A percentile compares a stretch with the other conserved stretches of the same genome.
phyloP scores from a whole-genome alignment of 78 protist species.

The Protostelium mycophagum region DNA sequence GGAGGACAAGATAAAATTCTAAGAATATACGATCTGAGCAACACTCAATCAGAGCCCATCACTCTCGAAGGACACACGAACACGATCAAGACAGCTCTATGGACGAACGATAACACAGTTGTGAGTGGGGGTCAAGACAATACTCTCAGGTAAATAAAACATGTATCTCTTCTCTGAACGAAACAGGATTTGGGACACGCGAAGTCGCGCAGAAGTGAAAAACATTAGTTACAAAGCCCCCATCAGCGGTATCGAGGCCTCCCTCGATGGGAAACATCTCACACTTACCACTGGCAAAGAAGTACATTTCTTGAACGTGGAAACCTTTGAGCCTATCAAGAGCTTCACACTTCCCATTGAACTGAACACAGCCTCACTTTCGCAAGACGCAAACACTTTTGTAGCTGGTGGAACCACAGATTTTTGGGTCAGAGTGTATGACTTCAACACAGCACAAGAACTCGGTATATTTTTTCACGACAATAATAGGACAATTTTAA shows the following conservation, averaged over 20 bases:
- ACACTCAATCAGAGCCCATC: slow-evolving; percentile 25
- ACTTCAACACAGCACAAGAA: slow-evolving; percentile 57
- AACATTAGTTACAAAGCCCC: slow-evolving; percentile 22
- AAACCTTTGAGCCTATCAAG: slow-evolving; percentile 15
- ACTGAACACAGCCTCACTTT: slow-evolving; percentile 62
- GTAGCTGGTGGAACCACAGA: slow-evolving; percentile 77
- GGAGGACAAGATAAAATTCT: slow-evolving; percentile 62
- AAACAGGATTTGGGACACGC: slow-evolving; percentile 59
- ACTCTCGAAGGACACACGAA: slow-evolving; percentile 46
- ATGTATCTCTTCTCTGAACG: too few relatives aligned
- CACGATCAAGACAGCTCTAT: slow-evolving; percentile 31
- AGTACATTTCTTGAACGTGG: slow-evolving; percentile 48
- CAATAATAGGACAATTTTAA: neutral
- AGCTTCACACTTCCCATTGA: slow-evolving; percentile 36
- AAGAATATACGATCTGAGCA: slow-evolving; percentile 62
- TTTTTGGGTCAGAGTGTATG: slow-evolving; percentile 71
- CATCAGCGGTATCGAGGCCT: slow-evolving; percentile 38
- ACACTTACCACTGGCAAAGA: slow-evolving; percentile 35
- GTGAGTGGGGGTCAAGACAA: slow-evolving; percentile 64
- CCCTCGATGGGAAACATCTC: slow-evolving; percentile 27
- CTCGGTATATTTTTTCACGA: slow-evolving; percentile 8
- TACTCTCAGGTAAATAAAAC: too few relatives aligned
- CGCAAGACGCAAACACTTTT: slow-evolving; percentile 47
- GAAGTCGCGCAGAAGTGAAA: slow-evolving; percentile 11
- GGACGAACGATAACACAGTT: slow-evolving; percentile 40